Conservation (phyloP, 2,329 filamentous ascomycete species). For the Moelleriella libera region DNA sequence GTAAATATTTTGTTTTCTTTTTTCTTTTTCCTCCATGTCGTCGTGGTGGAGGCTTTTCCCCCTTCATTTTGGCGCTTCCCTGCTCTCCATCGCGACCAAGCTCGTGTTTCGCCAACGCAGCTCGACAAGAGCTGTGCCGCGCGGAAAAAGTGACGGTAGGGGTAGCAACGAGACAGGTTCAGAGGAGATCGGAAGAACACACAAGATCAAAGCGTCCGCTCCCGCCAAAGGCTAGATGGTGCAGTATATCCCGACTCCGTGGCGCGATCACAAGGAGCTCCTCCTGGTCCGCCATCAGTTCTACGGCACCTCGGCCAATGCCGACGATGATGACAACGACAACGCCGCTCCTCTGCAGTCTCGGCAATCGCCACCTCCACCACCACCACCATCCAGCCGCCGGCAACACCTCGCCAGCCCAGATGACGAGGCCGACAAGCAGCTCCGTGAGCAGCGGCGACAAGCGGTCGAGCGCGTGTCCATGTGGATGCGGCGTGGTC, state of each 20-base stretch:
- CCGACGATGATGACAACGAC: background rate
- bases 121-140: too few species aligned
- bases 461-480: constrained; percentile 42
- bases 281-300: constrained; percentile 50
- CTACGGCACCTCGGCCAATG: constrained; percentile 24
- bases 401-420: background rate
- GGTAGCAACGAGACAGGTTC: too few species aligned
- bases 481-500: constrained; percentile 59
- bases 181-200: background rate
- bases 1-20: too few species aligned
- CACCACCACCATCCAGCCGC: constrained; percentile 1
- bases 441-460: constrained; percentile 17
- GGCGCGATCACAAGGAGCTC: constrained; percentile 53
- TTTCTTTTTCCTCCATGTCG: too few species aligned
- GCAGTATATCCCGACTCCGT: constrained; percentile 60
- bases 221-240: constrained; percentile 32
- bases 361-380: background rate
- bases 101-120: too few species aligned
- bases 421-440: constrained; percentile 4
- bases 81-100: too few species aligned
- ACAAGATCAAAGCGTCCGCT: background rate
- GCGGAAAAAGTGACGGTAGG: too few species aligned
- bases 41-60: too few species aligned
- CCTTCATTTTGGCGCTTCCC: background rate
- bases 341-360: background rate